Evolutionary conservation across 2,329 filamentous ascomycete species (phyloP).

Genomic region (Furcasterigmium furcatum): DNA sequence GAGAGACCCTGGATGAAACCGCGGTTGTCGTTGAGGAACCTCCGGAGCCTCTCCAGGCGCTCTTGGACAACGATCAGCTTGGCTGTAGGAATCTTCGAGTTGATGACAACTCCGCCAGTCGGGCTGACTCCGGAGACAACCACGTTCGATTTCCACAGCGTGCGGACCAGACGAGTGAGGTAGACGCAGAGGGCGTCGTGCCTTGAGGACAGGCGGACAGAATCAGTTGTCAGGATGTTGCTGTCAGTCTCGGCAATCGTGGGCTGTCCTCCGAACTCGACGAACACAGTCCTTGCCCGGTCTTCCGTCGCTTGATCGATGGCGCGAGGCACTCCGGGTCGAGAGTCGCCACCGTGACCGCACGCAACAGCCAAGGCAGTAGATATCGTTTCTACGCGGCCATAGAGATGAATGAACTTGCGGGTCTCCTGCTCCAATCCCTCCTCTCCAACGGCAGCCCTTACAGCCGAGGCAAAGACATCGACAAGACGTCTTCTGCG

Average conservation of each 20-base stretch:
- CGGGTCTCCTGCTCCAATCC: constrained; percentile 78
- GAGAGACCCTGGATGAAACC: constrained; percentile 90
- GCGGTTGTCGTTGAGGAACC: constrained; percentile 84
- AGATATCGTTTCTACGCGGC: constrained; percentile 82
- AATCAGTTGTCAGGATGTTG: constrained; percentile 70
- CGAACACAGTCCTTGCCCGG: constrained; percentile 80
- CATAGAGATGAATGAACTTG: constrained; percentile 82
- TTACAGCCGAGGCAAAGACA: constrained; percentile 80
- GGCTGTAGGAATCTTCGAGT: constrained; percentile 59
- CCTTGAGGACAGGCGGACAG: constrained; percentile 81
- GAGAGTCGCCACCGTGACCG: constrained; percentile 78
- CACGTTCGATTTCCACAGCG: constrained; percentile 81
- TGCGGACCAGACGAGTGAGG: constrained; percentile 80
- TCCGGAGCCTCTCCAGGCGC: constrained; percentile 72
- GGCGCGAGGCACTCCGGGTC: constrained; percentile 69
- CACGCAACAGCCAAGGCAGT: constrained; percentile 93
- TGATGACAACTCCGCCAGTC: constrained; percentile 59
- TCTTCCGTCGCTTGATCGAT: constrained; percentile 85
- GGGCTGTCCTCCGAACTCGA: constrained; percentile 88
- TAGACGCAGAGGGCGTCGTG: constrained; percentile 88
- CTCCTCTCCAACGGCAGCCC: constrained; percentile 71
- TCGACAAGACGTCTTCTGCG: constrained; percentile 84
- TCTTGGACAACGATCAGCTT: constrained; percentile 79
- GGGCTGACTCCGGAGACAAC: constrained; percentile 51
- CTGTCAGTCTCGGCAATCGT: constrained; percentile 76